Conservation (phyloP, 352 stramenopile genomes). For the Ochromonadaceae sp. region DNA sequence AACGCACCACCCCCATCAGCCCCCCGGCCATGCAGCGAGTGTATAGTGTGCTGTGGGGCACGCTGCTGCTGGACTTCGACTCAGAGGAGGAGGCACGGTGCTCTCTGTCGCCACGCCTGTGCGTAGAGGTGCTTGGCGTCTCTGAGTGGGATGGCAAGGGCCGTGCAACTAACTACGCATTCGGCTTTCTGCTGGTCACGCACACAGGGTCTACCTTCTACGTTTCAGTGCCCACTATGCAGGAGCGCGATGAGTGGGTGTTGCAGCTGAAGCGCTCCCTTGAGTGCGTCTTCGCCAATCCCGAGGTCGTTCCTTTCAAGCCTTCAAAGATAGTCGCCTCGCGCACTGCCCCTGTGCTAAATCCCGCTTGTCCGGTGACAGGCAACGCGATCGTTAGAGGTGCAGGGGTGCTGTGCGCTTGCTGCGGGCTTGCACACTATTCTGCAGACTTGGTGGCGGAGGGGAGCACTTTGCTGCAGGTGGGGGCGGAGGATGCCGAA, state of each 20-base stretch:
- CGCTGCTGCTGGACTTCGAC: constrained; percentile 18
- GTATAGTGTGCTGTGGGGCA: constrained; percentile 21
- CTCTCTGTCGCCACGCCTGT: constrained; percentile 59
- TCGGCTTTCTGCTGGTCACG: constrained; percentile 47
- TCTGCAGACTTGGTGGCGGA: not conserved
- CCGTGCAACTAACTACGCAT: constrained; percentile 71
- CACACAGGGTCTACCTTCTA: constrained; percentile 15
- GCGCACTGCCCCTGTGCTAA: not conserved
- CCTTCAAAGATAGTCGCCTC: constrained; percentile 9
- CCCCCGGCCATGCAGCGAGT: constrained; percentile 14
- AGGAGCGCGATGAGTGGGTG: constrained; percentile 21
- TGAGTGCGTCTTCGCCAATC: constrained; percentile 16
- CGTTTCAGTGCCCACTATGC: not conserved
- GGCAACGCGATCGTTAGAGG: not conserved
- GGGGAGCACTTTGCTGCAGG: not conserved
- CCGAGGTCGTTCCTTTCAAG: constrained; percentile 3
- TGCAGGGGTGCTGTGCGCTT: not conserved
- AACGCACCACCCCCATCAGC: not conserved
- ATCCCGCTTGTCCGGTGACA: not conserved
- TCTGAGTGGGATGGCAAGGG: constrained; percentile 74
- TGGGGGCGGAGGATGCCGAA: not conserved
- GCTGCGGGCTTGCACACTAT: not conserved
- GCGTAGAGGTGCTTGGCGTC: constrained; percentile 63
- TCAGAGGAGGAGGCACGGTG: constrained; percentile 72
- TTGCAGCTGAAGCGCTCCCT: not conserved